These are phyloP conservation scores for Pseudocohnilembus persalinus DNA, from an alignment of 169 alveolate genomes.

Conservation along the genomic window DNA sequence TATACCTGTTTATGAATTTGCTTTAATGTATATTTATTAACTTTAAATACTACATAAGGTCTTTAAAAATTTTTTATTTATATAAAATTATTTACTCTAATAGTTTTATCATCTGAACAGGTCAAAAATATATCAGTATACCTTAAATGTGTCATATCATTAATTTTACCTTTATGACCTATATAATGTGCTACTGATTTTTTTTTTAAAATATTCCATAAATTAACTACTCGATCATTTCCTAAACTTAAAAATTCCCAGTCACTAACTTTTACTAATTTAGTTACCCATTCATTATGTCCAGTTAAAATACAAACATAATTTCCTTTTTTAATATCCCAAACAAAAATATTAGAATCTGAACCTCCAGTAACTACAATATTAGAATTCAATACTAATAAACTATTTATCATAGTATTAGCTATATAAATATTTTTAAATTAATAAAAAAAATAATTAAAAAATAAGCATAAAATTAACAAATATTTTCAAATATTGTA, in stretches of 20 bases:
- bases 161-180: background rate
- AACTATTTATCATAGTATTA: no score
- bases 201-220: background rate
- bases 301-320: background rate
- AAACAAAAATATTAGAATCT: background rate
- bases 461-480: no score
- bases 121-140: background rate
- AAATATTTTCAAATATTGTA: background rate
- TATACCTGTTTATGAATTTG: no score
- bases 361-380: background rate
- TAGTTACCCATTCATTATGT: background rate
- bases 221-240: background rate
- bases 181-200: no score
- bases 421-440: no score
- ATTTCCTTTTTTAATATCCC: background rate
- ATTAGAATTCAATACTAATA: no score
- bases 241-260: background rate
- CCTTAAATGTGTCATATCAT: background rate
- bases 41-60: no score
- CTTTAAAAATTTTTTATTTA: no score
- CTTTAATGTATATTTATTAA: no score
- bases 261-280: background rate
- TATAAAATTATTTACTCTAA: background rate
- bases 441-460: no score
- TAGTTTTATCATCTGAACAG: background rate